Evolutionary conservation across 2,329 filamentous ascomycete species (phyloP), one percentile per base, ranked within the genome.

Genomic region (Pseudogymnoascus sp.): DNA sequence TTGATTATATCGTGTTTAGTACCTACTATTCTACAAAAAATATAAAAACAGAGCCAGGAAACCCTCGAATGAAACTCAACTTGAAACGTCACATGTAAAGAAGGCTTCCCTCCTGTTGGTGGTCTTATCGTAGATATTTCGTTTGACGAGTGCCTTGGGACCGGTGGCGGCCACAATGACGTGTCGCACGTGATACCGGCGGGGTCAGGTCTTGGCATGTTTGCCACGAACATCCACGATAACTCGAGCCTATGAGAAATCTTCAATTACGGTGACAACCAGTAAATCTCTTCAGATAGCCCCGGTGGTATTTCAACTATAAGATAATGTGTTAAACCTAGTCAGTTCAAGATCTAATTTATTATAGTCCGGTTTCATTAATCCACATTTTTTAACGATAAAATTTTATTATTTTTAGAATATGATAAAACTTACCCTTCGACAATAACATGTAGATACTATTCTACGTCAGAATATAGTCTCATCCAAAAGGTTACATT

Each of bases 71-170:
- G 28, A 54, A 32, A 54, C 28, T 14, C 28, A 54, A 54, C 28
- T 20, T 54, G 47, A 54, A 54, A 54, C 47, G 28, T 32, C 28
- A 34, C 16, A 54, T 54, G n/a, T 20, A 11, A 20, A 54, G 25
- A 54, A 32, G 47, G 9, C 16, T 34, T 18, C 5, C 28, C 9
- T 34, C 28, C 20, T 54, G 47, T 20, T 54, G 47, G 28, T 14
- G 47, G 47, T n/a, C 47, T 34, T 54, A 54, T 54, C 47, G 16
- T 54, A 54, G 32, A 34, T 54, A 54, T 34, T 54, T 54, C 47
- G 16, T 54, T 54, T 34, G 8, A 50, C 16, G n/a, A 54, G 43
- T 32, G 28, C 14, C 22, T 22, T 43, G 39, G 39, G 41, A 47
- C 47, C 12, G 28, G 43, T 54, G 47, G 47, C 47, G 28, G 16